Conservation (phyloP, 768 basidiomycete species). For the Tricholoma flavovirens region DNA sequence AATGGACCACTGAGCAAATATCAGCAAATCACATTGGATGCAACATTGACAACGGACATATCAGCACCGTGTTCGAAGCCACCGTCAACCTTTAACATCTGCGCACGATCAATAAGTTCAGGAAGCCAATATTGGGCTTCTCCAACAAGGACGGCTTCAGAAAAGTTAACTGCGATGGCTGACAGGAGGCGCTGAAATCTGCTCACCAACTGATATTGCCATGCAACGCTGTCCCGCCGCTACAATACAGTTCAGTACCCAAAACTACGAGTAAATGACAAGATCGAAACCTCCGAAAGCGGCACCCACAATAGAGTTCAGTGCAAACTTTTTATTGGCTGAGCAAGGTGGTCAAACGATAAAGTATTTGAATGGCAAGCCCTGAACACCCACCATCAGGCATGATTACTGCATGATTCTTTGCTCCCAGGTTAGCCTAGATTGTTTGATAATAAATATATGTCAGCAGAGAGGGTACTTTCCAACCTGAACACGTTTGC, state of each 20-base stretch:
- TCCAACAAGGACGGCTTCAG: conserved; percentile 74
- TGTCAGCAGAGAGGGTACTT: not conserved
- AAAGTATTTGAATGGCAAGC: not conserved
- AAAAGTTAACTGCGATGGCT: conserved; percentile 1
- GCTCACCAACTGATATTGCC: conserved; percentile 86
- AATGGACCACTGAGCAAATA: conserved; percentile 54
- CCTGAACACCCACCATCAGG: conserved; percentile 64
- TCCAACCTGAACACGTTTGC: conserved; percentile 79
- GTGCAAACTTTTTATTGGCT: conserved; percentile 89
- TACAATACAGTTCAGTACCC: conserved; percentile 16
- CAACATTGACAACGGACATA: conserved; percentile 40
- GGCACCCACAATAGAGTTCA: conserved; percentile 91
- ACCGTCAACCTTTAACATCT: conserved; percentile 75
- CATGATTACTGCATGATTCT: conserved; percentile 93
- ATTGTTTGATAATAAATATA: not conserved
- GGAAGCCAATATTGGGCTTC: conserved; percentile 75
- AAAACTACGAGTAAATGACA: conserved; percentile 3
- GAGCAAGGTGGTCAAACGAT: not conserved
- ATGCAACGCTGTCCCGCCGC: conserved; percentile 98
- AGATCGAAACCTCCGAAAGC: conserved; percentile 73
- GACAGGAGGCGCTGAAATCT: not conserved
- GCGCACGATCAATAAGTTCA: conserved; percentile 77
- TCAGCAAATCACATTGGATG: conserved; percentile 3
- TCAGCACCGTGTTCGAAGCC: conserved; percentile 89
- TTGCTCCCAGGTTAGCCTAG: conserved; percentile 80